phyloP scores from a whole-genome alignment of 1,139 yeast genomes.

The Hemisphaericaspora xylanilytica region DNA sequence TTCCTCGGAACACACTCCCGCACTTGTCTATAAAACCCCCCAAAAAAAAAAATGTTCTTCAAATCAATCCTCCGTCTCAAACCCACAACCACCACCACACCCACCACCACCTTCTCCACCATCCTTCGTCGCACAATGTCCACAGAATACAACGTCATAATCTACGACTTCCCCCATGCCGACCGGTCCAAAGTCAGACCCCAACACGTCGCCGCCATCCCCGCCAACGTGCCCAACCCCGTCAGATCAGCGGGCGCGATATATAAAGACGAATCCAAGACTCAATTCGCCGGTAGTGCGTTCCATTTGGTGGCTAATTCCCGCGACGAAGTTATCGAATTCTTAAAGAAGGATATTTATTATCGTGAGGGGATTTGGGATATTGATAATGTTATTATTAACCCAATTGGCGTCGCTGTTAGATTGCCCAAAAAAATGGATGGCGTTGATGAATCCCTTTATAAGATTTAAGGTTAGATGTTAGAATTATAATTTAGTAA shows the following conservation, averaged over 20 bases:
- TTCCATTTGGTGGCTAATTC: slow-evolving; percentile 62
- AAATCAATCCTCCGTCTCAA: too few species aligned
- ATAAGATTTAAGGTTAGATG: slow-evolving; percentile 14
- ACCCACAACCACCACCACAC: neutral
- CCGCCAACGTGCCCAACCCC: slow-evolving; percentile 50
- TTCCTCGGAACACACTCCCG: neutral
- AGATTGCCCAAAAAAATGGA: slow-evolving; percentile 27
- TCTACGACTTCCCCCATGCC: slow-evolving; percentile 65
- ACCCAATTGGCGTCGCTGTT: slow-evolving; percentile 49
- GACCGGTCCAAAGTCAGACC: slow-evolving; percentile 58
- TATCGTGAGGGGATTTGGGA: slow-evolving; percentile 75
- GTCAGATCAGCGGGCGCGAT: slow-evolving; percentile 68
- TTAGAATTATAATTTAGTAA: neutral
- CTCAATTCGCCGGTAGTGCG: slow-evolving; percentile 70
- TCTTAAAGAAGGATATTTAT: slow-evolving; percentile 63
- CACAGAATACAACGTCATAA: slow-evolving; percentile 65
- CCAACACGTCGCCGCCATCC: slow-evolving; percentile 57
- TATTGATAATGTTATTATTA: slow-evolving; percentile 55
- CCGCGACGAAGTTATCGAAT: slow-evolving; percentile 60
- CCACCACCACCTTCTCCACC: neutral
- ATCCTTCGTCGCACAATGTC: slow-evolving; percentile 14
- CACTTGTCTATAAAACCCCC: neutral
- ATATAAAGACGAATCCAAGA: slow-evolving; percentile 46
- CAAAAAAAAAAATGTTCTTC: too few species aligned
- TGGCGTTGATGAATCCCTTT: slow-evolving; percentile 23